phyloP scores from a whole-genome alignment of 768 basidiomycete genomes.

The Boletus patriciae region DNA sequence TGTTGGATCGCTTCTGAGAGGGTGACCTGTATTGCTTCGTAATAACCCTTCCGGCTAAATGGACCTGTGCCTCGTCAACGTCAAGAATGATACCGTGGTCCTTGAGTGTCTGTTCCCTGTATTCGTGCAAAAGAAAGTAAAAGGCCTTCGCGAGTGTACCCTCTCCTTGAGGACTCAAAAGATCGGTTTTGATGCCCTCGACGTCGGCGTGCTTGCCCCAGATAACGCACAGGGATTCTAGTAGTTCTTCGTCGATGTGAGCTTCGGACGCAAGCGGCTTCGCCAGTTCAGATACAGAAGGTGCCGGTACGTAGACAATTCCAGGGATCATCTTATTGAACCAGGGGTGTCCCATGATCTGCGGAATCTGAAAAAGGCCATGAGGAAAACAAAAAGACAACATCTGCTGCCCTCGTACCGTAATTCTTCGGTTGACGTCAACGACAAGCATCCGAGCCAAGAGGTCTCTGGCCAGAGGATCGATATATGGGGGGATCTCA shows the following conservation, averaged over 20 bases:
- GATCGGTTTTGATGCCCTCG: slow-evolving; percentile 58
- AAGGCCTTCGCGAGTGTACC: slow-evolving; percentile 84
- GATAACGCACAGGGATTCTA: slow-evolving; percentile 77
- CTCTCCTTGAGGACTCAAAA: slow-evolving; percentile 66
- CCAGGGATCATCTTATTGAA: slow-evolving; percentile 52
- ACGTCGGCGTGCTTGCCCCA: slow-evolving; percentile 75
- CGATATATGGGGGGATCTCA: slow-evolving; percentile 77
- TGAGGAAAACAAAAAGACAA: slow-evolving; percentile 2
- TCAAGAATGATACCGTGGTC: slow-evolving; percentile 51
- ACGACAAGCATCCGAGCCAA: slow-evolving; percentile 86
- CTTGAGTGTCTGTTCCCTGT: slow-evolving; percentile 64
- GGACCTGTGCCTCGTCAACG: slow-evolving; percentile 22
- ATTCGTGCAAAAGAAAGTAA: slow-evolving; percentile 78
- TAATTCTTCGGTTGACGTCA: slow-evolving; percentile 76
- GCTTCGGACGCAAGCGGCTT: slow-evolving; percentile 65
- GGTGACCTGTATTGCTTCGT: slow-evolving; percentile 46
- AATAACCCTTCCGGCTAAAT: slow-evolving; percentile 31
- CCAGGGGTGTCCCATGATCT: slow-evolving; percentile 88
- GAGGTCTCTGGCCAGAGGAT: slow-evolving; percentile 82
- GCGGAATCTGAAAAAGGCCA: slow-evolving; percentile 62
- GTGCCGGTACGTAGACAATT: slow-evolving; percentile 50
- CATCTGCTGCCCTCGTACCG: slow-evolving; percentile 47
- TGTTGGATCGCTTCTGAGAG: slow-evolving; percentile 32
- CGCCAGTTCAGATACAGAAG: slow-evolving; percentile 67
- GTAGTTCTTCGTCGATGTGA: slow-evolving; percentile 73